Conservation (phyloP, 192 early-diverging fungal species). For the Martensiomyces pterosporus region DNA sequence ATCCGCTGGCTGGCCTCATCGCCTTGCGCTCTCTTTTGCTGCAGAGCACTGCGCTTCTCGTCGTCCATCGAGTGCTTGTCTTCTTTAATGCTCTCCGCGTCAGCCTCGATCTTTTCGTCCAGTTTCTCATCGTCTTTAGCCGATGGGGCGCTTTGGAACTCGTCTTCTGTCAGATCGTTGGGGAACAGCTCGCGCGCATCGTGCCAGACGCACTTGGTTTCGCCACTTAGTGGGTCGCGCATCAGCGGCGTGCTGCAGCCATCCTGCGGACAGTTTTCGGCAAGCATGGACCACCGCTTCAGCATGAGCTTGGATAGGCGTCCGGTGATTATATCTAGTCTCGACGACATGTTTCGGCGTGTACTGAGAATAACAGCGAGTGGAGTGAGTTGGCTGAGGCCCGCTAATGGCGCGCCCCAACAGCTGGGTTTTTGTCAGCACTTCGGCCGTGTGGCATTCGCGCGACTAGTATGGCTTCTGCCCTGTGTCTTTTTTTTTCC, state of each 20-base stretch:
- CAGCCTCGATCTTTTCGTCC: conserved; percentile 14
- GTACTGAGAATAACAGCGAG: too few species aligned
- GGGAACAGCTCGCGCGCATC: conserved; percentile 35
- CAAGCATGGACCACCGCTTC: conserved; percentile 47
- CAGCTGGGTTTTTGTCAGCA: too few species aligned
- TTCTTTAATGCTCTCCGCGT: background rate
- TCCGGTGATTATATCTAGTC: conserved; percentile 29
- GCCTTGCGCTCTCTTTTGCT: conserved; percentile 23
- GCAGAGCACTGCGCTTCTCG: conserved; percentile 1
- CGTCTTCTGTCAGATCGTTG: conserved; percentile 17
- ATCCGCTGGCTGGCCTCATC: conserved; percentile 37
- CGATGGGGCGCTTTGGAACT: too few species aligned
- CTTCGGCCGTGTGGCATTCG: too few species aligned
- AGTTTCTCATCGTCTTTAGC: too few species aligned
- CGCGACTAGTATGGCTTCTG: too few species aligned
- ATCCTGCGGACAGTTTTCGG: conserved; percentile 22
- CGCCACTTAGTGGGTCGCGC: conserved; percentile 26
- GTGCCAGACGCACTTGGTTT: conserved; percentile 43
- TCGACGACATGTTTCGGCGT: too few species aligned
- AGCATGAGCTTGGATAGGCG: conserved; percentile 49
- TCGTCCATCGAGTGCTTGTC: background rate
- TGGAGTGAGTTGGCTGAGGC: too few species aligned
- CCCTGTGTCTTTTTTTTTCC: too few species aligned
- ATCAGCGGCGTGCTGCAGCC: conserved; percentile 39
- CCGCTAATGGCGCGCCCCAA: too few species aligned